Evolutionary conservation across 371 early-diverging fungal genomes (phyloP).

Genomic region (Cokeromyces recurvatus): DNA sequence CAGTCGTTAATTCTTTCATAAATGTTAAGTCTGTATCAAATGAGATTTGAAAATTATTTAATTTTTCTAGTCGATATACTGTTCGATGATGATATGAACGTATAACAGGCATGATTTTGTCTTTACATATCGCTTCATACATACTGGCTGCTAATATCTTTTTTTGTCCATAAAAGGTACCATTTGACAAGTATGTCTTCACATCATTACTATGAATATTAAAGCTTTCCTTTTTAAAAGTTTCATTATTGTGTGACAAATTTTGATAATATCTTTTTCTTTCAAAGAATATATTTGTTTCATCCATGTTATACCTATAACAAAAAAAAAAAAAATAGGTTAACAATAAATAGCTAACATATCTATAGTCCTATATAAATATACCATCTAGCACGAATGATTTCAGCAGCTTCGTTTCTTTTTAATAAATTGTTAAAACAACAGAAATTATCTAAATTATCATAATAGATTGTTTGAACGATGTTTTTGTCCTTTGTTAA

Average conservation of each 20-base stretch:
- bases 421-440: constrained; percentile 15
- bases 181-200: neutral
- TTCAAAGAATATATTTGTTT: constrained; percentile 4
- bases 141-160: neutral
- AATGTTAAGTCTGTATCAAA: constrained; percentile 15
- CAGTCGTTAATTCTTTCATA: constrained; percentile 2
- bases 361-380: neutral
- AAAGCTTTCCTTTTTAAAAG: neutral
- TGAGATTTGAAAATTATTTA: constrained; percentile 1
- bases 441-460: constrained; percentile 2
- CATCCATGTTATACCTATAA: no score
- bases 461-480: constrained; percentile 14
- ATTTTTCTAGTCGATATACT: constrained; percentile 1
- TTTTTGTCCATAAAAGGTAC: neutral
- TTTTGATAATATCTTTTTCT: constrained; percentile 1
- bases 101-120: constrained; percentile 4
- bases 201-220: neutral
- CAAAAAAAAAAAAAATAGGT: no score
- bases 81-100: constrained; percentile 11
- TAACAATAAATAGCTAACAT: neutral
- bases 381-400: constrained; percentile 12
- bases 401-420: constrained; percentile 7
- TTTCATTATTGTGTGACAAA: constrained; percentile 5
- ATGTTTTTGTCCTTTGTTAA: neutral
- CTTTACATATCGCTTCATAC: no score